Percentiles rank a stretch among this genome's conserved stretches.
Evolutionary conservation across 345 rosid genomes (phyloP).

Genomic region (Carallia brachiata): DNA sequence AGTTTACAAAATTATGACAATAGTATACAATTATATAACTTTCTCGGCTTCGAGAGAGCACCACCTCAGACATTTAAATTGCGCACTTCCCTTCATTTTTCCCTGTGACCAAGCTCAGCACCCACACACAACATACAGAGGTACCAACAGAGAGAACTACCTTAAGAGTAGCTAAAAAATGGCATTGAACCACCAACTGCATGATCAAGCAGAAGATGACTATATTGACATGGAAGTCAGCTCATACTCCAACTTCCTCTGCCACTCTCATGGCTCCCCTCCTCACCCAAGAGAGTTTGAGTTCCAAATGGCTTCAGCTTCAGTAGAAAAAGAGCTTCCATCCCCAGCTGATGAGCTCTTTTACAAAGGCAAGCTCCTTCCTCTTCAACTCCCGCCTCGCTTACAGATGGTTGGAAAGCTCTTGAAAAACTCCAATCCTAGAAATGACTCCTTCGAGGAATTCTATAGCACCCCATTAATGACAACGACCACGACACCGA

Average conservation of each 20-base stretch:
- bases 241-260: slow-evolving; percentile 49
- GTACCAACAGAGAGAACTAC: background rate
- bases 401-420: slow-evolving; percentile 78
- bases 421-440: too few species aligned
- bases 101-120: slow-evolving; percentile 15
- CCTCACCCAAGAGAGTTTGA: slow-evolving; percentile 64
- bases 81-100: slow-evolving; percentile 20
- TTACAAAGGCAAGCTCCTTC: slow-evolving; percentile 93
- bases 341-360: slow-evolving; percentile 96
- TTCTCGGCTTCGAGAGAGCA: background rate
- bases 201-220: slow-evolving; percentile 65
- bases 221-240: slow-evolving; percentile 86
- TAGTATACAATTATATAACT: slow-evolving; percentile 8
- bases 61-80: slow-evolving; percentile 29
- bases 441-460: slow-evolving; percentile 43
- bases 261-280: slow-evolving; percentile 43
- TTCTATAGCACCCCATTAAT: slow-evolving; percentile 61
- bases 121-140: background rate
- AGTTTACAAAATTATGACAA: slow-evolving; percentile 12
- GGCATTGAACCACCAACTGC: slow-evolving; percentile 42
- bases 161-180: slow-evolving; percentile 25
- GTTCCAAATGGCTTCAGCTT: slow-evolving; percentile 68
- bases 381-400: slow-evolving; percentile 89
- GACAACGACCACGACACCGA: slow-evolving; percentile 53
- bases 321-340: slow-evolving; percentile 43